These are phyloP conservation scores for Paralagenidium karlingii DNA, from an alignment of 352 stramenopile species.

Conservation along the genomic window DNA sequence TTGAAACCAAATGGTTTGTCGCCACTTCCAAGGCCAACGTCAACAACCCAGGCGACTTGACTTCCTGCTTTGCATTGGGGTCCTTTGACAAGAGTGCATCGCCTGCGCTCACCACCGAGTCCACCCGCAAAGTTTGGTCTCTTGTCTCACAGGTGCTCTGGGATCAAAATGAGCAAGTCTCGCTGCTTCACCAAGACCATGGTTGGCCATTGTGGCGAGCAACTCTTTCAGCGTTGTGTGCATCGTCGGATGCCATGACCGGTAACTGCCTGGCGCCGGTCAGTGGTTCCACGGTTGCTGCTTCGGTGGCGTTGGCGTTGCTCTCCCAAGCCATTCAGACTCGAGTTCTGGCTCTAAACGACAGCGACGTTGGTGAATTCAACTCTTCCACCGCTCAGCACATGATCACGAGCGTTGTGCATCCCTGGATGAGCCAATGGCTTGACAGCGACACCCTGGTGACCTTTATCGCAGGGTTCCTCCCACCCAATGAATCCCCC, in stretches of 20 bases:
- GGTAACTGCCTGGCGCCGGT: conserved; percentile 12
- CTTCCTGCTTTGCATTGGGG: conserved; percentile 11
- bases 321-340: too few species aligned
- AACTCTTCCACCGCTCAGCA: too few species aligned
- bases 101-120: too few species aligned
- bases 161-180: conserved; percentile 12
- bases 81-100: background rate
- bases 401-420: too few species aligned
- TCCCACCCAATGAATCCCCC: too few species aligned
- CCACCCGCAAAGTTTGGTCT: background rate
- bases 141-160: conserved; percentile 13
- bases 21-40: conserved; percentile 1
- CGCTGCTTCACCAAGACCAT: conserved; percentile 14
- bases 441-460: too few species aligned
- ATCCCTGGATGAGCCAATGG: too few species aligned
- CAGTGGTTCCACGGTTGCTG: too few species aligned
- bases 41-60: conserved; percentile 6
- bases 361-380: too few species aligned
- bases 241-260: conserved; percentile 11
- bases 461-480: too few species aligned
- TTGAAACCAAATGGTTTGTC: conserved; percentile 33
- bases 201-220: conserved; percentile 27
- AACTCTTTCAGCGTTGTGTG: conserved; percentile 23
- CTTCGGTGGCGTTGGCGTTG: too few species aligned
- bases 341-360: too few species aligned